Percentiles rank a stretch among this genome's conserved stretches.
Conservation (phyloP, 768 basidiomycete genomes). For the Chalciporus pseudorubinellus region DNA sequence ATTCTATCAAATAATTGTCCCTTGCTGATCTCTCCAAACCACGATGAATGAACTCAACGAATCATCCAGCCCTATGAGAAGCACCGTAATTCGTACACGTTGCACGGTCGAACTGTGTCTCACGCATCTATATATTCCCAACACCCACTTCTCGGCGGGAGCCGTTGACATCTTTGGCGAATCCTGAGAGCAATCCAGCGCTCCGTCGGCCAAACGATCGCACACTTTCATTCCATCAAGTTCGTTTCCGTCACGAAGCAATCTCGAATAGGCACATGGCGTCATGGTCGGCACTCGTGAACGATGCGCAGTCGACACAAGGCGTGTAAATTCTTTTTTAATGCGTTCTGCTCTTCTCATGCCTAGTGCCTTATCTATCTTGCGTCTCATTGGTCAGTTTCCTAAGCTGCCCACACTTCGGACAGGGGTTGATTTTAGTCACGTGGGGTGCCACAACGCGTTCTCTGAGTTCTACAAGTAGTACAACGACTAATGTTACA, state of each 20-base stretch:
- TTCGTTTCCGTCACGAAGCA: neutral
- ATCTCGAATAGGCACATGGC: neutral
- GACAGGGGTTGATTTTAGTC: conserved; percentile 2
- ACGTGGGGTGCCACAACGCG: neutral
- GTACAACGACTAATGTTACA: neutral
- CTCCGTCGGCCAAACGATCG: neutral
- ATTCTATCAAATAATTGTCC: neutral
- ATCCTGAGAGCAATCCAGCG: neutral
- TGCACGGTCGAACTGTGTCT: neutral
- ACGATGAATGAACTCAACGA: no score
- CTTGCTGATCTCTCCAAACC: neutral
- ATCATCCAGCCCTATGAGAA: neutral
- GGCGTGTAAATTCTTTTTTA: neutral
- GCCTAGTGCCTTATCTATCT: neutral
- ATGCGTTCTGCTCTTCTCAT: neutral
- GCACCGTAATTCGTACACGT: neutral
- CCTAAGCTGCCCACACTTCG: neutral
- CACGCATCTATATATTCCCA: neutral
- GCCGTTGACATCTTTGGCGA: neutral
- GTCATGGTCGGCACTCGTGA: neutral
- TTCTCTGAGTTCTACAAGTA: neutral
- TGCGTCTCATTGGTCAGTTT: no score
- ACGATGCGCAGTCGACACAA: neutral
- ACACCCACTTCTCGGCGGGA: neutral
- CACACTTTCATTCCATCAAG: neutral